These are phyloP conservation scores for Candida taoyuanica DNA, from an alignment of 805 yeast genomes.

Conservation along the genomic window DNA sequence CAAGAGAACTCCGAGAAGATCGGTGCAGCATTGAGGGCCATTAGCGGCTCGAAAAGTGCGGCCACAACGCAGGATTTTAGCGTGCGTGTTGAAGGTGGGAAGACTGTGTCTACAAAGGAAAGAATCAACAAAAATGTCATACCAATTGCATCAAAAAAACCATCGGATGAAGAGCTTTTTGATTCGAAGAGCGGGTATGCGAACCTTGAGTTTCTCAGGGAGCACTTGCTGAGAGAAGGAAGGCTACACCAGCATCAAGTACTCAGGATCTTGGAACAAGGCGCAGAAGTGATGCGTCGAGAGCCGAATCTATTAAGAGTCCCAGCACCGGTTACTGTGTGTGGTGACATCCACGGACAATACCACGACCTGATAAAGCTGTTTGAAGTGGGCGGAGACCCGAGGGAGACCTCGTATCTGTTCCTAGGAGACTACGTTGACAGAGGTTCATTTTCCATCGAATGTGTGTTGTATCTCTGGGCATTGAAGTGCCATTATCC, in stretches of 20 bases:
- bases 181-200: conserved; percentile 55
- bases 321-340: conserved; percentile 91
- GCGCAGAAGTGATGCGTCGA: conserved; percentile 52
- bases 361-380: conserved; percentile 84
- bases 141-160: conserved; percentile 62
- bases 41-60: conserved; percentile 39
- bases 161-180: conserved; percentile 68
- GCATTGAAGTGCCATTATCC: conserved; percentile 76
- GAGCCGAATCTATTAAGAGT: conserved; percentile 81
- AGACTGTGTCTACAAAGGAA: conserved; percentile 42
- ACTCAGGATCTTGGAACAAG: conserved; percentile 55
- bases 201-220: conserved; percentile 60
- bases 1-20: conserved; percentile 51
- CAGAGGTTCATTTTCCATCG: conserved; percentile 87
- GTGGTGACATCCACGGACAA: conserved; percentile 98
- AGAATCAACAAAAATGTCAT: conserved; percentile 49
- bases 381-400: conserved; percentile 92
- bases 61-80: conserved; percentile 31
- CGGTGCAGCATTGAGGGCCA: conserved; percentile 59
- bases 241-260: conserved; percentile 70
- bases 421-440: conserved; percentile 95
- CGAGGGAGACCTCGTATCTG: conserved; percentile 67
- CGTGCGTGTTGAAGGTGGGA: conserved; percentile 47
- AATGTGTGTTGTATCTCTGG: conserved; percentile 71
- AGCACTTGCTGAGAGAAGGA: conserved; percentile 80